Base-by-base conservation (phyloP, 352 stramenopile genomes). In the Phytophthora megakarya region DNA sequence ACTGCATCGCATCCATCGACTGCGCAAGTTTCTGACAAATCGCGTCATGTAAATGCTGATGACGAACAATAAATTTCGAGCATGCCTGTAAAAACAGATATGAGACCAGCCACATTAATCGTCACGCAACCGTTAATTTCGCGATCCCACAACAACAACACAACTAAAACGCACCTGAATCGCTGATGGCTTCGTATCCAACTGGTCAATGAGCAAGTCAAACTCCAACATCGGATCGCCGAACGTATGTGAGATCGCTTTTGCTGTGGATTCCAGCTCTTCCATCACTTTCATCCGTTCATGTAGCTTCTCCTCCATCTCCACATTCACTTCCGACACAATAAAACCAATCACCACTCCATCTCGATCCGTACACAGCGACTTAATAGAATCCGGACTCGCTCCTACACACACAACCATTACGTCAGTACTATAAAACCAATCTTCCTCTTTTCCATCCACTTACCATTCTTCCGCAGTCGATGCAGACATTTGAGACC, bases 331-430 rank as follows among this genome's bases (percentile, higher is more conserved):
- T 60, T 95, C 86, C n/a, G 80, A 86, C 16, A 90, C 86, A 50
- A 95, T 91, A 71, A 95, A 93, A 5, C 86, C 86, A 67, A 95
- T 95, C 33, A 93, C 75, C 2, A 95, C 84, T 11, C 86, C 86
- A 23, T 95, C 84, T 28, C 82, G 78, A 65, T 95, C 85, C 8
- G 81, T 93, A 55, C 83, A 93, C 13, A 95, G 72, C 67, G 86
- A 95, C 40, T 95, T 88, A 53, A 95, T 88, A 16, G 83, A 92
- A 11, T 94, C 81, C 3, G 83, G 56, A 43, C 78, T 88, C n/a
- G 83, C 86, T 50, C 86, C 86, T 92, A 60, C 21, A 65, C 16
- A 57, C 28, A 56, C 33, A 28, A 33, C 48, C 25, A 13, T 8
- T 1, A 15, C 40, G 40, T 61, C 16, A 67, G 44, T 23, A 30